Evolutionary conservation across 2,329 filamentous ascomycete species (phyloP), one percentile per base, ranked within the genome.

Genomic region (Aspergillus caelatus): DNA sequence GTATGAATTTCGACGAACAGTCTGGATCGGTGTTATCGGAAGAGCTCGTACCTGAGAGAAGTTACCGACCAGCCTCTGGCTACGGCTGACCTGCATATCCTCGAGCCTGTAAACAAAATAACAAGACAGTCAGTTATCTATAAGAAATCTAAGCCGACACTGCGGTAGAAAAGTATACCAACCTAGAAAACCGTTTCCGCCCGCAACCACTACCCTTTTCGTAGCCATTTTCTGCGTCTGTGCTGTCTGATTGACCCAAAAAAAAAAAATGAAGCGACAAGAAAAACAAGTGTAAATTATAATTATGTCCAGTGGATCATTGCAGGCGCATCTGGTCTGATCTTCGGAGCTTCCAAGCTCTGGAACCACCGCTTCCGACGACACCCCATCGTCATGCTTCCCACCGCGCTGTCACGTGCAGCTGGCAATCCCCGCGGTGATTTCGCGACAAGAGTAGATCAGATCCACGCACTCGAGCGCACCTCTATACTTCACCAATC

Each of bases 141-240:
- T 7, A 21, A 23, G 30, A 36, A 39, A 39, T 55, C n/a, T 21
- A 9, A 41, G n/a, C 19, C 30, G 26, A 21, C 23, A 57, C 12
- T 12, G 30, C 16, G 36, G 14, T 32, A 43, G 56, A 30, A 46
- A 23, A 41, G 58, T 62, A 65, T 60, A 84, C 75, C 34, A 74
- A 79, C 93, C 93, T 30, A 99, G 81, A 76, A 98, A 99, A 39
- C 95, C 94, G 78, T 92, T 97, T 64, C 94, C 94, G 70, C 95
- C 95, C 69, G 92, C 96, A 60, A 99, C 93, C 48, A 98, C 89
- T 50, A 99, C 84, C 79, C 88, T 90, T 81, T 93, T 97, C 62
- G 88, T 83, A 57, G 85, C 84, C 68, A 85, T 82, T 59, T 84
- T 74, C 4, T 21, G 48, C 61, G 61, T 64, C 63, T 55, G 65